These are phyloP conservation scores for Salvia splendens DNA, from an alignment of 257 asterid genomes.

Conservation along the genomic window DNA sequence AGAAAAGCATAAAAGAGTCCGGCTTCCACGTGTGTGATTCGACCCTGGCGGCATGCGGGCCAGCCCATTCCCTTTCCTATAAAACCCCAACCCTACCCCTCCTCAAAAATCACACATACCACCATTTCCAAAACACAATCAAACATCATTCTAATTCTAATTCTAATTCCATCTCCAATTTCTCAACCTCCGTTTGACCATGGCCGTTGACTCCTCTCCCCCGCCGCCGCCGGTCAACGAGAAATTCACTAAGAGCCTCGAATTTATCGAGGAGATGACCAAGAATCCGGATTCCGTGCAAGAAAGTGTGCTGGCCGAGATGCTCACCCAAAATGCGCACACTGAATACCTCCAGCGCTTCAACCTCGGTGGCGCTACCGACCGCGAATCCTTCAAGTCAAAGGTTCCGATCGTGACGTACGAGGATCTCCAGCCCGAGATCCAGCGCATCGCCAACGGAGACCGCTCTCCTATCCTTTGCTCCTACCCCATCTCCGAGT, in stretches of 20 bases:
- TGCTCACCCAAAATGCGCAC: conserved; percentile 53
- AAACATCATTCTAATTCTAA: neutral
- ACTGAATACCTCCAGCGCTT: conserved; percentile 63
- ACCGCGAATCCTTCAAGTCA: conserved; percentile 64
- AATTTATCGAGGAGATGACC: conserved; percentile 70
- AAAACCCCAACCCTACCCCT: conserved; percentile 8
- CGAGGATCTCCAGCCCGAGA: conserved; percentile 75
- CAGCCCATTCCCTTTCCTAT: conserved; percentile 11
- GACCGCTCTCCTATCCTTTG: conserved; percentile 70
- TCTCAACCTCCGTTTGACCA: conserved; percentile 1
- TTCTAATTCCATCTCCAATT: neutral
- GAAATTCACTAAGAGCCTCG: conserved; percentile 54
- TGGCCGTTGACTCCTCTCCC: conserved; percentile 48
- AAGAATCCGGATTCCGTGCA: conserved; percentile 52
- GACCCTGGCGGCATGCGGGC: neutral
- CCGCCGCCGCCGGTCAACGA: conserved; percentile 45
- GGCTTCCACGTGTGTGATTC: conserved; percentile 25
- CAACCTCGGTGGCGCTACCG: conserved; percentile 55
- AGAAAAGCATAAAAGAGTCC: conserved; percentile 23
- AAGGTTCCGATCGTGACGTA: conserved; percentile 64
- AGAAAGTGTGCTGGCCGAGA: conserved; percentile 57
- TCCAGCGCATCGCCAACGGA: conserved; percentile 76
- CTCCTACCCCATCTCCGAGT: conserved; percentile 74
- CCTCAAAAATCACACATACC: conserved; percentile 7
- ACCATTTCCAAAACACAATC: neutral